A percentile compares a stretch with the other conserved stretches of the same genome.
Evolutionary conservation across 2,329 filamentous ascomycete genomes (phyloP).

Genomic region (Didymella sp.): DNA sequence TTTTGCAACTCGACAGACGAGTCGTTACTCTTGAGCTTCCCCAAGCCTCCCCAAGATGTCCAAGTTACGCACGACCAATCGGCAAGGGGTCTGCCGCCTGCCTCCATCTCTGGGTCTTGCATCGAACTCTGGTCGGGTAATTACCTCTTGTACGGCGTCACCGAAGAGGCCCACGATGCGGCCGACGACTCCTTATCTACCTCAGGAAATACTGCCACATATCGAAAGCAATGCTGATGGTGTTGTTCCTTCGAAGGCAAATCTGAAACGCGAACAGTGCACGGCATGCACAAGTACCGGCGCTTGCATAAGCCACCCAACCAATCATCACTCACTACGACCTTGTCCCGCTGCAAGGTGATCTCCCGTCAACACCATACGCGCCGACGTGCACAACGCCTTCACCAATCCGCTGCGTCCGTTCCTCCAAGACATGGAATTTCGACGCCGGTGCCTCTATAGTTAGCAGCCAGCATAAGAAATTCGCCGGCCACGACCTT

Average conservation of each 20-base stretch:
- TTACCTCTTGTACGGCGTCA: background rate
- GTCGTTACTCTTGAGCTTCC: background rate
- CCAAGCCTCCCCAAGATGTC: background rate
- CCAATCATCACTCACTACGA: slow-evolving; percentile 34
- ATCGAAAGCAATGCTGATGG: slow-evolving; percentile 15
- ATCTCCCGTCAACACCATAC: slow-evolving; percentile 43
- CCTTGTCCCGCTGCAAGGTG: slow-evolving; percentile 39
- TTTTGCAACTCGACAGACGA: no score
- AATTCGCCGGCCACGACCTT: slow-evolving; percentile 5
- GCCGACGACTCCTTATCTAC: slow-evolving; percentile 6
- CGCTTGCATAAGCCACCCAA: slow-evolving; percentile 30
- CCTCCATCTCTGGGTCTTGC: background rate
- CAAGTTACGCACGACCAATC: background rate
- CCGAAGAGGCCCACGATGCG: background rate
- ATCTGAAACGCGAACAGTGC: slow-evolving; percentile 37
- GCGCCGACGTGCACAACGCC: slow-evolving; percentile 35
- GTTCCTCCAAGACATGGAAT: slow-evolving; percentile 34
- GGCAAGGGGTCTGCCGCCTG: background rate
- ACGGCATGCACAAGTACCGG: slow-evolving; percentile 33
- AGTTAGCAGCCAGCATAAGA: slow-evolving; percentile 36
- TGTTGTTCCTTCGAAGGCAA: slow-evolving; percentile 21
- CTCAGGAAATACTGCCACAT: slow-evolving; percentile 17
- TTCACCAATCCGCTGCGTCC: slow-evolving; percentile 41
- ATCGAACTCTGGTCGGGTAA: background rate
- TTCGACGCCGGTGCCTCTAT: slow-evolving; percentile 39